Evolutionary conservation across 176 grass and related monocot species (phyloP).

Genomic region (Carex pumila): DNA sequence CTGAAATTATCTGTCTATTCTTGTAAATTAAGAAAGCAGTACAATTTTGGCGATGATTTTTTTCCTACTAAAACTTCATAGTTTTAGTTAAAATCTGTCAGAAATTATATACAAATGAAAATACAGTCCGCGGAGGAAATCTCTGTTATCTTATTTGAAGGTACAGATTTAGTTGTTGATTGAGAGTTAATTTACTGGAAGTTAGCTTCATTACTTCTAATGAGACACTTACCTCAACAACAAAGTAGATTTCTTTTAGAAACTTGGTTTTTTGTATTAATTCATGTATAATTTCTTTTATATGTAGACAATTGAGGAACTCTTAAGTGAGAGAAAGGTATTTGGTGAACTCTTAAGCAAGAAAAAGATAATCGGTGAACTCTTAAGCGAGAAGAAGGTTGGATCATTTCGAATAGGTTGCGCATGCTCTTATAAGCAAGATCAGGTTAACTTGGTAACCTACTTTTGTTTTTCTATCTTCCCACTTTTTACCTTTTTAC

Average conservation of each 20-base stretch:
- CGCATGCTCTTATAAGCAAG: background rate
- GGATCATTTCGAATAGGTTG: background rate
- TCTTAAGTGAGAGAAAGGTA: slow-evolving; percentile 8
- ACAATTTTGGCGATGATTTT: background rate
- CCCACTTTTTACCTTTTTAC: background rate
- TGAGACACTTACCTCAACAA: background rate
- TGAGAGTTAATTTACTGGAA: background rate
- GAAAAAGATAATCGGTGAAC: slow-evolving; percentile 1
- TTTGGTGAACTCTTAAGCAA: slow-evolving; percentile 5
- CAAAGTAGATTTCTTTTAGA: background rate
- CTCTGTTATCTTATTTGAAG: background rate
- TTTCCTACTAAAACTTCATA: background rate
- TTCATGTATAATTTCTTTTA: background rate
- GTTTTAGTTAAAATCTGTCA: background rate
- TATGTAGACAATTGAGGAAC: slow-evolving; percentile 5
- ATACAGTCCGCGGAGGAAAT: background rate
- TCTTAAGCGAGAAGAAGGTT: background rate
- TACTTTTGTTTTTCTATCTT: background rate
- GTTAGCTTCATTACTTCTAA: background rate
- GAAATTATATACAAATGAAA: background rate
- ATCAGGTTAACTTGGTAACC: background rate
- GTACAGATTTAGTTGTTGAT: background rate
- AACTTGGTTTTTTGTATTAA: background rate
- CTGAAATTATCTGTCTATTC: background rate
- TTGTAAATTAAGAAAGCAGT: background rate